Conservation (phyloP, 331 rosid species). For the Pyrus hybrid region DNA sequence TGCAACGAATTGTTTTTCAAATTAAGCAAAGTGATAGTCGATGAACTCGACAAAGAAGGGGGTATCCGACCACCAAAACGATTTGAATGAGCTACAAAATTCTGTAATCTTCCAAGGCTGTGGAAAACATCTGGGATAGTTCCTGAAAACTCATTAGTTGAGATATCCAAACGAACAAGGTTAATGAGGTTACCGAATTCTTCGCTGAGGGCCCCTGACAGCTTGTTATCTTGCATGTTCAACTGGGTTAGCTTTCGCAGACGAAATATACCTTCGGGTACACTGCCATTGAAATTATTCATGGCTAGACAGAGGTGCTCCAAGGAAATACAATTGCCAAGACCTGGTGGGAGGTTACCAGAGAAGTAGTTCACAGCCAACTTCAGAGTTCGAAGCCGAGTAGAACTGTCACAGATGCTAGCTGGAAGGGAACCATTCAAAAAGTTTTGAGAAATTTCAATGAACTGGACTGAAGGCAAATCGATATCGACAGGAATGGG, state of each 20-base stretch:
- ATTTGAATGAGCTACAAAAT: too few species aligned
- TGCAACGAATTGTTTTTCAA: slow-evolving; percentile 21
- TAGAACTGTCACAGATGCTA: slow-evolving; percentile 20
- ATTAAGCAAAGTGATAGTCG: slow-evolving; percentile 3
- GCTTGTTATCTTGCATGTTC: neutral
- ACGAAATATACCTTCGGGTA: slow-evolving; percentile 17
- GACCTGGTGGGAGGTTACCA: slow-evolving; percentile 26
- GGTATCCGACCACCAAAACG: too few species aligned
- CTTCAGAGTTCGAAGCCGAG: slow-evolving; percentile 15
- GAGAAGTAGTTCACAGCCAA: slow-evolving; percentile 30
- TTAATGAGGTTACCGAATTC: too few species aligned
- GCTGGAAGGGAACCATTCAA: slow-evolving; percentile 28
- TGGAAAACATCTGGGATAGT: too few species aligned
- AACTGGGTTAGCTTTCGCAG: neutral
- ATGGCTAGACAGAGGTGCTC: slow-evolving; percentile 18
- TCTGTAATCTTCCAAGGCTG: too few species aligned
- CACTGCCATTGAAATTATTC: slow-evolving; percentile 17
- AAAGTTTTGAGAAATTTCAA: slow-evolving; percentile 30
- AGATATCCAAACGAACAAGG: too few species aligned
- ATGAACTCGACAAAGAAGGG: too few species aligned
- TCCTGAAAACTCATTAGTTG: too few species aligned
- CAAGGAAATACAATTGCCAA: slow-evolving; percentile 33
- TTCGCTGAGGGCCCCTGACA: neutral
- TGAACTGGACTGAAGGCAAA: slow-evolving; percentile 18
- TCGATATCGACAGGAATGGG: slow-evolving; percentile 7